phyloP scores from a whole-genome alignment of 1,139 yeast species.

The Hemisphaericaspora subhashii region DNA sequence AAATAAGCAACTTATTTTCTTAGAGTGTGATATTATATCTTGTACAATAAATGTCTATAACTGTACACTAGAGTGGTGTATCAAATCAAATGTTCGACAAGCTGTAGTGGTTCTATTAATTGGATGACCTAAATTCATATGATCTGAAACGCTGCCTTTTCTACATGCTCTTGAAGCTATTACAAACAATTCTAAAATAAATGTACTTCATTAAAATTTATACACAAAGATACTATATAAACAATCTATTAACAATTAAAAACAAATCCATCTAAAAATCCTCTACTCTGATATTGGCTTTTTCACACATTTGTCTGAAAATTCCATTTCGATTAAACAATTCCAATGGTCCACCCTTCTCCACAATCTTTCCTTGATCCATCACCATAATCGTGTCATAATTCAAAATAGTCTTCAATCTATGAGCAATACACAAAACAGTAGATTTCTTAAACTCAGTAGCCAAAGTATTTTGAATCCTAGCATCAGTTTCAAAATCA shows the following conservation, averaged over 20 bases:
- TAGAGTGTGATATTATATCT: no score
- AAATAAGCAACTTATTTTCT: no score
- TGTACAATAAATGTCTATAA: no score
- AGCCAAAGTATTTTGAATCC: conserved; percentile 36
- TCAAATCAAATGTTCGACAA: neutral
- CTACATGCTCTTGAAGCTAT: no score
- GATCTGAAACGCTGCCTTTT: no score
- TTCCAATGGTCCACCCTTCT: conserved; percentile 53
- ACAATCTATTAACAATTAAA: neutral
- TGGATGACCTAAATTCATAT: no score
- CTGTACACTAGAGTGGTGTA: conserved; percentile 3
- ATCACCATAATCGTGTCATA: conserved; percentile 39
- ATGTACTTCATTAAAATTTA: neutral
- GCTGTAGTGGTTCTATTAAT: no score
- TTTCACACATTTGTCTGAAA: conserved; percentile 62
- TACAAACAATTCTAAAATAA: no score
- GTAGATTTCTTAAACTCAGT: conserved; percentile 37
- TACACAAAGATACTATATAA: neutral
- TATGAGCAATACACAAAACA: conserved; percentile 42
- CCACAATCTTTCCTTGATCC: conserved; percentile 56
- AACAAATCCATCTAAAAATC: conserved; percentile 19
- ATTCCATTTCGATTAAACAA: conserved; percentile 22
- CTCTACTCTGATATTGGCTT: conserved; percentile 42
- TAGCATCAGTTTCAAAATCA: conserved; percentile 43
- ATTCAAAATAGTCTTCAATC: conserved; percentile 38